A percentile compares a stretch with the other conserved stretches of the same genome.
These are phyloP conservation scores for Seiridium cupressi DNA, from an alignment of 2,329 filamentous ascomycete species.

Conservation along the genomic window DNA sequence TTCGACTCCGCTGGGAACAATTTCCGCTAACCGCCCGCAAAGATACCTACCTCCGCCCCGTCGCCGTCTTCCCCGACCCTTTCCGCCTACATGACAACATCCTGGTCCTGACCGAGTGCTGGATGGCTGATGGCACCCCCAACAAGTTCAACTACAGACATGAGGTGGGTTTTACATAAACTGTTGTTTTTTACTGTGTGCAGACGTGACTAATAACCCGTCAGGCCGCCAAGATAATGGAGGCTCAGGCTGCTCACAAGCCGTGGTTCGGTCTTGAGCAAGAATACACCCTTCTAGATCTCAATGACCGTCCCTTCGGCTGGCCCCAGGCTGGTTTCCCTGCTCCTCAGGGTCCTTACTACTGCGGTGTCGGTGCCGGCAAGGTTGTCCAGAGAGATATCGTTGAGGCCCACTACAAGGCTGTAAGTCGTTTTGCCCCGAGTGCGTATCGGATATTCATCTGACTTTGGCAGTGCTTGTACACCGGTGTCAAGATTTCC, in stretches of 20 bases:
- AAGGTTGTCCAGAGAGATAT: slow-evolving; percentile 98
- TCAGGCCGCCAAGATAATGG: slow-evolving; percentile 77
- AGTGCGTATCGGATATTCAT: slow-evolving; percentile 31
- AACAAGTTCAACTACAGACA: slow-evolving; percentile 99
- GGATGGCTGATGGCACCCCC: slow-evolving; percentile 88
- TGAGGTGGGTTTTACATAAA: slow-evolving; percentile 44
- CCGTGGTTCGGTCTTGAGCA: slow-evolving; percentile 99
- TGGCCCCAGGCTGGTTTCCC: slow-evolving; percentile 78
- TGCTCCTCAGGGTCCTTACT: slow-evolving; percentile 90
- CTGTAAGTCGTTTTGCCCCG: slow-evolving; percentile 24
- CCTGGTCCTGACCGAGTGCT: slow-evolving; percentile 91
- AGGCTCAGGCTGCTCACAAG: slow-evolving; percentile 75
- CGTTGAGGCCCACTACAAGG: slow-evolving; percentile 88
- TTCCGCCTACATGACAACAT: slow-evolving; percentile 90
- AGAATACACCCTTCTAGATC: slow-evolving; percentile 92
- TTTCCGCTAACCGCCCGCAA: neutral
- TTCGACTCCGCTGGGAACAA: neutral
- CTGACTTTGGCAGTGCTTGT: slow-evolving; percentile 67
- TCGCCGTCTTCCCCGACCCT: slow-evolving; percentile 86
- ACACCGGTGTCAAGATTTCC: slow-evolving; percentile 87
- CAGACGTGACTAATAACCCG: neutral
- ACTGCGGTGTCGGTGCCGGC: slow-evolving; percentile 96
- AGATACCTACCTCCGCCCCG: slow-evolving; percentile 92
- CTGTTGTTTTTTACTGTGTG: neutral
- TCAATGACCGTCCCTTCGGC: slow-evolving; percentile 85